Conservation (phyloP, 768 basidiomycete genomes). For the Kwoniella sp. region DNA sequence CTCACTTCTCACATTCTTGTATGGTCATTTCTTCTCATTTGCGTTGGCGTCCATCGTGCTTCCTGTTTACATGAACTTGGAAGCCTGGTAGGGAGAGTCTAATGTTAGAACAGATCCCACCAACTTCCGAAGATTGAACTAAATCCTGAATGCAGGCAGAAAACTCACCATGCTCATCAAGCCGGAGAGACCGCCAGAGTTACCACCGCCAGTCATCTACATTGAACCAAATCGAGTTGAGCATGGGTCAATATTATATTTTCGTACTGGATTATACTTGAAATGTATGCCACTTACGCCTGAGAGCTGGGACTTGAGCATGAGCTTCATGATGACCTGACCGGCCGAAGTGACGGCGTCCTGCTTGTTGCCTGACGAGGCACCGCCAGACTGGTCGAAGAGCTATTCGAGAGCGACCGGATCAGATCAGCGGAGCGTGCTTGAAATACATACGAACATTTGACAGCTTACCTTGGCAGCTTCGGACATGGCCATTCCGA, state of each 20-base stretch:
- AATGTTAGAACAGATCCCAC: not conserved
- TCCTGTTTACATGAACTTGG: slow-evolving; percentile 26
- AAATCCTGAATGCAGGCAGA: too few species aligned
- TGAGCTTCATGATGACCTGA: slow-evolving; percentile 79
- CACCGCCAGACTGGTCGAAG: slow-evolving; percentile 71
- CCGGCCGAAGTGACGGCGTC: slow-evolving; percentile 83
- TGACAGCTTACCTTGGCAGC: slow-evolving; percentile 50
- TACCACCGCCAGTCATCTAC: slow-evolving; percentile 65
- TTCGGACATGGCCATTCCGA: slow-evolving; percentile 85
- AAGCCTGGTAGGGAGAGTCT: slow-evolving; percentile 14
- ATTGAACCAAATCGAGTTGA: slow-evolving; percentile 24
- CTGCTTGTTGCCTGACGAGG: slow-evolving; percentile 64
- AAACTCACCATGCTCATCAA: slow-evolving; percentile 67
- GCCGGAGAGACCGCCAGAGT: slow-evolving; percentile 61
- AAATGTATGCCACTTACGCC: slow-evolving; percentile 39
- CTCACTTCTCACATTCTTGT: not conserved
- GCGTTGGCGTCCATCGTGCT: not conserved
- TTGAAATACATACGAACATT: not conserved
- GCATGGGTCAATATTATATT: too few species aligned
- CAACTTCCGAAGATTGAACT: too few species aligned
- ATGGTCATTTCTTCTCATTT: not conserved
- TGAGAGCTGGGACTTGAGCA: slow-evolving; percentile 61
- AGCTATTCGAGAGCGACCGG: slow-evolving; percentile 66
- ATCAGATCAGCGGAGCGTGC: not conserved
- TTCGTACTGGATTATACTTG: slow-evolving; percentile 59